Evolutionary conservation across 2,329 filamentous ascomycete genomes (phyloP).

Genomic region (Curvularia lunata): DNA sequence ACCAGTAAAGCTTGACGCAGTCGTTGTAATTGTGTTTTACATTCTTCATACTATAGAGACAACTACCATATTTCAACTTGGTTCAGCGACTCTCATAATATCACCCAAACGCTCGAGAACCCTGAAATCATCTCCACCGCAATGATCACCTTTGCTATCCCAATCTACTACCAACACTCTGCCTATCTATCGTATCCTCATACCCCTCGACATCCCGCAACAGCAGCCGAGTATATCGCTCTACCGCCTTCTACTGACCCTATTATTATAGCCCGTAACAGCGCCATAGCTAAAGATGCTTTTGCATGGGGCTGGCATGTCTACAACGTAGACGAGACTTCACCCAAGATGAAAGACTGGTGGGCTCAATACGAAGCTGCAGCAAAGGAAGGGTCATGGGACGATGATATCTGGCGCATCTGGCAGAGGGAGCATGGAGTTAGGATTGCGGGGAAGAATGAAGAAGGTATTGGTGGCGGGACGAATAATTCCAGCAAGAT

Average conservation of each 20-base stretch:
- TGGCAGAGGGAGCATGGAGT: constrained; percentile 12
- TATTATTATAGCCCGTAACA: background rate
- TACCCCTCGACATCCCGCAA: background rate
- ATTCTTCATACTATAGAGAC: no score
- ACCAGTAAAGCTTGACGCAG: rapidly evolving
- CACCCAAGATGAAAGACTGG: constrained; percentile 1
- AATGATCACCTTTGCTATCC: constrained; percentile 1
- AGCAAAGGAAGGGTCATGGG: background rate
- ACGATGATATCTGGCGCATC: constrained; percentile 9
- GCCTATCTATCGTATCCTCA: background rate
- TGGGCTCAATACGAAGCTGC: background rate
- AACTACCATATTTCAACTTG: background rate
- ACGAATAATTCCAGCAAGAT: background rate
- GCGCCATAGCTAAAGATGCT: constrained; percentile 7
- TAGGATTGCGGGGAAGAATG: background rate
- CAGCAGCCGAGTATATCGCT: constrained; percentile 9
- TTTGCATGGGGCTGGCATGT: constrained; percentile 8
- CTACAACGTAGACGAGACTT: background rate
- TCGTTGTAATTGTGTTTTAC: background rate
- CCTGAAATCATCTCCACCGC: background rate
- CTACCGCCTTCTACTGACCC: background rate
- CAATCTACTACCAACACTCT: constrained; percentile 5
- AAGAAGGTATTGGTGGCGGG: no score
- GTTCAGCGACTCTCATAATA: background rate
- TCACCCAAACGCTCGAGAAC: background rate